These are phyloP conservation scores for Mercurialis annua DNA, from an alignment of 345 rosid genomes.

Conservation along the genomic window DNA sequence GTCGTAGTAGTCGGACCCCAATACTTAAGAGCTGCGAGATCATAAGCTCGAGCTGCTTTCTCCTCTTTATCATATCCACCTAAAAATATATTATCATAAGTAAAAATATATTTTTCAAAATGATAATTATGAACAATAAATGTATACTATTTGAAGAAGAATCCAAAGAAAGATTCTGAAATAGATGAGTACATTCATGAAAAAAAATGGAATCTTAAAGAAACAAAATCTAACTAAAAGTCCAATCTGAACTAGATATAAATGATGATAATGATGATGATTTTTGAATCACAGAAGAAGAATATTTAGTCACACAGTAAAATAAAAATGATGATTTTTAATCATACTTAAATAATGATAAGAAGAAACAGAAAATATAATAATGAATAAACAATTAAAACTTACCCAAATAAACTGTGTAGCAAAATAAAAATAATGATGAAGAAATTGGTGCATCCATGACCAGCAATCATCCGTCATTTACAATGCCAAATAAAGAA, in stretches of 20 bases:
- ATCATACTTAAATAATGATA: conserved; percentile 5
- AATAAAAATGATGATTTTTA: conserved; percentile 29
- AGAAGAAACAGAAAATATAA: background rate
- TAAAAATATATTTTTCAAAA: background rate
- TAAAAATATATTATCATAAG: conserved; percentile 10
- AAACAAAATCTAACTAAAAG: conserved; percentile 12
- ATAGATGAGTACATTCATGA: conserved; percentile 13
- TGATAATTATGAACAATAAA: background rate
- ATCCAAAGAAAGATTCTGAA: conserved; percentile 16
- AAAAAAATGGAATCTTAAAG: conserved; percentile 17
- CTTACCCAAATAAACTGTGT: conserved; percentile 92
- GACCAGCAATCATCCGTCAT: conserved; percentile 46
- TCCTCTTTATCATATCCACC: conserved; percentile 98
- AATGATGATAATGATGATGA: conserved; percentile 1
- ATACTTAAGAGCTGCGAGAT: conserved; percentile 95
- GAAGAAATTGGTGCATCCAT: conserved; percentile 40
- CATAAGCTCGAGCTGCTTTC: conserved; percentile 92
- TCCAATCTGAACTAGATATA: conserved; percentile 17
- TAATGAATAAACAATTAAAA: conserved; percentile 12
- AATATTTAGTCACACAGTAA: conserved; percentile 15
- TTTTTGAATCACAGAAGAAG: conserved; percentile 7
- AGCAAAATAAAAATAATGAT: conserved; percentile 29
- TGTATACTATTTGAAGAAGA: background rate
- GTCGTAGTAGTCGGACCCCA: conserved; percentile 96
- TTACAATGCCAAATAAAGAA: conserved; percentile 41